Base-by-base conservation (phyloP, 2,329 filamentous ascomycete species). In the Aspergillus brasiliensis region DNA sequence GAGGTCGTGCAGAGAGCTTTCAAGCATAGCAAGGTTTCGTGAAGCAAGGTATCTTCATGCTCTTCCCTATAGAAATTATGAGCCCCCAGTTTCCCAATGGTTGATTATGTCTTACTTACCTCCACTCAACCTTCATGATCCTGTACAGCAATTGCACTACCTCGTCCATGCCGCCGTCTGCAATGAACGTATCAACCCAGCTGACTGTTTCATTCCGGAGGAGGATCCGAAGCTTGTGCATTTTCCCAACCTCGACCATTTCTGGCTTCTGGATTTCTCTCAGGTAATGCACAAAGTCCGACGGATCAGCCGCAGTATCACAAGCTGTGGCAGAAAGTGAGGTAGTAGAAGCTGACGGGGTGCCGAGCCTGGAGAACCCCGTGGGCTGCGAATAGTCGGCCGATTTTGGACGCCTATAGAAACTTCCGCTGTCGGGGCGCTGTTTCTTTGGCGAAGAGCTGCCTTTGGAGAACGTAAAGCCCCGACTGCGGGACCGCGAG, bases 111-210 rank as follows among this genome's bases (percentile, higher is more conserved):
- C 23, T 2, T 8, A 68, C 87, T 75, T 78, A 92, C 90, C 93
- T 91, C 94, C 95, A 99, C 75, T 98, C 95, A 34, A 99, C 88
- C 54, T 90, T 90, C 85, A 97, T 92, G 68, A 94, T 96, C n/a
- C 94, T 87, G 75, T 96, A 89, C 51, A 98, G 82, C 57, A 98
- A 80, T 40, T 86, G 87, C 37, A 97, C 90, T 63, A 98, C 91
- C 75, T 97, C 92, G 66, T 90, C 86, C 92, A 98, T 96, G 19
- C 95, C 95, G 15, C 91, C 92, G 64, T 93, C 88, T 42, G 87
- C 84, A 67, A 98, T 91, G 73, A 98, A 99, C 11, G 88, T 86
- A 72, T 98, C 92, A 3, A 96, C 96, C 95, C 95, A 99, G 11
- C 90, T 86, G 5, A 99, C 92, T 0, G 94, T 96, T 80, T 99